phyloP scores from a whole-genome alignment of 805 yeast species.

The Torulaspora franciscae region DNA sequence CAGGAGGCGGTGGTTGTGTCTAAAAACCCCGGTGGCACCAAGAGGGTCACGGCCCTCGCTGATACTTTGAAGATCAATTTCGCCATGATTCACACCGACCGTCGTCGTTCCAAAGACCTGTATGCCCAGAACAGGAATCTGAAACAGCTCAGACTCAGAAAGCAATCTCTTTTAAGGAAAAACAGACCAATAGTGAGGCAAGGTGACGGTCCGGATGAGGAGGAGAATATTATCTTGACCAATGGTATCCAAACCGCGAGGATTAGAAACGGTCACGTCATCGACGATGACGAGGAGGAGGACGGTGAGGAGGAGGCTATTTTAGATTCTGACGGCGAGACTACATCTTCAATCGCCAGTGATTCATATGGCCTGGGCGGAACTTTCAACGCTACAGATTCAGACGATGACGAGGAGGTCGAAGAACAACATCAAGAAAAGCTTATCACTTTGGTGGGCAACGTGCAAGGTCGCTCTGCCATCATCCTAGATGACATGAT shows the following conservation, averaged over 20 bases:
- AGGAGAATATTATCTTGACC: constrained; percentile 63
- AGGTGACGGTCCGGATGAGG: constrained; percentile 50
- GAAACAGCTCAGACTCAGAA: constrained; percentile 39
- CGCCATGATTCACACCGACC: constrained; percentile 98
- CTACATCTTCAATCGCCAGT: constrained; percentile 17
- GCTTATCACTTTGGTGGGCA: constrained; percentile 93
- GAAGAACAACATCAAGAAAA: constrained; percentile 52
- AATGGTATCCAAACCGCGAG: constrained; percentile 92
- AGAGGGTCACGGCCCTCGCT: constrained; percentile 96
- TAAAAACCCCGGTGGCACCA: constrained; percentile 99
- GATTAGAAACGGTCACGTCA: constrained; percentile 94
- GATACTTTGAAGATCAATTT: constrained; percentile 92
- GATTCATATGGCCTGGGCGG: constrained; percentile 68
- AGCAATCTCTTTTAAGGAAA: constrained; percentile 46
- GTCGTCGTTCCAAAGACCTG: constrained; percentile 78
- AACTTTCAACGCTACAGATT: constrained; percentile 71
- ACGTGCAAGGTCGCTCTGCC: constrained; percentile 86
- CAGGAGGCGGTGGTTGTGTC: constrained; percentile 91
- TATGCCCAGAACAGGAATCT: constrained; percentile 40
- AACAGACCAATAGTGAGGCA: constrained; percentile 40
- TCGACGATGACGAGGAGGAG: constrained; percentile 65
- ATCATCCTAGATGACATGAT: constrained; percentile 95
- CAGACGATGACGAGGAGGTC: constrained; percentile 69
- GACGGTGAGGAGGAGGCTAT: constrained; percentile 30
- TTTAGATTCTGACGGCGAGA: constrained; percentile 33